phyloP scores from a whole-genome alignment of 2,329 filamentous ascomycete species.

The Colletotrichum higginsianum region DNA sequence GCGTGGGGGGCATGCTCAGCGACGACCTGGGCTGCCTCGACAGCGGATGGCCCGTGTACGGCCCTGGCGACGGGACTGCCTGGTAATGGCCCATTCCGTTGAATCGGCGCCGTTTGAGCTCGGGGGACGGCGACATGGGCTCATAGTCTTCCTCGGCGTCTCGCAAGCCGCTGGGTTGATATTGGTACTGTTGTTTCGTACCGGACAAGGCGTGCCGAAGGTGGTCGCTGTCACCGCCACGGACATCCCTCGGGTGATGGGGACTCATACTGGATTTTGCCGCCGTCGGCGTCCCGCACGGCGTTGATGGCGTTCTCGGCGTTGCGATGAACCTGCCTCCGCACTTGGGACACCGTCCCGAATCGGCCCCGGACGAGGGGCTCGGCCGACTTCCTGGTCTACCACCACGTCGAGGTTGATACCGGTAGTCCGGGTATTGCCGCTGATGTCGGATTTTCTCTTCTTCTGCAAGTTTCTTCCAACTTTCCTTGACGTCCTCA shows the following conservation, averaged over 20 bases:
- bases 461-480: slow-evolving; percentile 92
- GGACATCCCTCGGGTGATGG: slow-evolving; percentile 25
- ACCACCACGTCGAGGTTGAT: slow-evolving; percentile 83
- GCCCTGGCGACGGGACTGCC: slow-evolving; percentile 41
- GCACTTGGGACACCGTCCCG: slow-evolving; percentile 78
- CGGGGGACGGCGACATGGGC: slow-evolving; percentile 62
- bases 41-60: slow-evolving; percentile 33
- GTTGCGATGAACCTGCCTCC: slow-evolving; percentile 77
- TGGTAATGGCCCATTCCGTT: slow-evolving; percentile 59
- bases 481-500: slow-evolving; percentile 82
- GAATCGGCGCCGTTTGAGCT: slow-evolving; percentile 75
- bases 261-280: slow-evolving; percentile 46
- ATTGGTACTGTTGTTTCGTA: slow-evolving; percentile 35
- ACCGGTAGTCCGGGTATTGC: slow-evolving; percentile 94
- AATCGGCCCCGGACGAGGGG: slow-evolving; percentile 61
- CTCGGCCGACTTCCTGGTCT: slow-evolving; percentile 52
- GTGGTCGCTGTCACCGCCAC: slow-evolving; percentile 34
- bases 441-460: slow-evolving; percentile 92
- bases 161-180: slow-evolving; percentile 42
- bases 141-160: slow-evolving; percentile 56
- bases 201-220: slow-evolving; percentile 33
- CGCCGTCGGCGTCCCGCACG: slow-evolving; percentile 57
- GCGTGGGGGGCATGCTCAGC: slow-evolving; percentile 45
- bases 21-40: slow-evolving; percentile 41
- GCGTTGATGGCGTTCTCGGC: slow-evolving; percentile 70